Evolutionary conservation across 108 stramenopile genomes (phyloP).

Genomic region (Discostella pseudostelligera): DNA sequence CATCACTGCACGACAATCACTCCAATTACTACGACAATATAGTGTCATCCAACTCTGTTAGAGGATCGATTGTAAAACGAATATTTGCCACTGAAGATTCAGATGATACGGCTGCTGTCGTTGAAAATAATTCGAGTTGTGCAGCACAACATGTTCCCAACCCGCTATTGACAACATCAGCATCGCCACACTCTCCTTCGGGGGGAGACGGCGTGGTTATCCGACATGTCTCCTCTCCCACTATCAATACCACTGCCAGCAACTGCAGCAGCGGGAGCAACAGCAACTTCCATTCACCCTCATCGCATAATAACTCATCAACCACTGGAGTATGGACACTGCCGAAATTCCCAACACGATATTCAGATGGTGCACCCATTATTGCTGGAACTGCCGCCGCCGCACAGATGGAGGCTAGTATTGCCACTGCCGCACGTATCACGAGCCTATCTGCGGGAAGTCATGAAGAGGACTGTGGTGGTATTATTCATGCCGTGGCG

Average conservation of each 20-base stretch:
- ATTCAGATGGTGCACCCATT: conserved; percentile 45
- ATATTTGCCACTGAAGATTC: not conserved
- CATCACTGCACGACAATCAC: conserved; percentile 1
- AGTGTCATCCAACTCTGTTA: not conserved
- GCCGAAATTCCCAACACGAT: conserved; percentile 11
- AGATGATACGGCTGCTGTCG: not conserved
- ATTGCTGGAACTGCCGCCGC: conserved; percentile 49
- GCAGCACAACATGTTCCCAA: not conserved
- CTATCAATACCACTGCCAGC: conserved; percentile 1
- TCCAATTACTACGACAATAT: conserved; percentile 4
- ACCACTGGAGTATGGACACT: not conserved
- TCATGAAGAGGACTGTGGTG: not conserved
- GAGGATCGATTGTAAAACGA: not conserved
- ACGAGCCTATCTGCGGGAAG: conserved; percentile 7
- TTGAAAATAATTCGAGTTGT: not conserved
- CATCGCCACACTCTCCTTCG: not conserved
- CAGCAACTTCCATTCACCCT: not conserved
- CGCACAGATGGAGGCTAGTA: conserved; percentile 21
- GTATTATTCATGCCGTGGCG: conserved; percentile 15
- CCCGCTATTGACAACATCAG: not conserved
- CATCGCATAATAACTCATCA: not conserved
- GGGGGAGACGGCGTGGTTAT: not conserved
- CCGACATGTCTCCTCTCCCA: not conserved
- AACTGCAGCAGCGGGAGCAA: not conserved
- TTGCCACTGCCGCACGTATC: conserved; percentile 36